These are phyloP conservation scores for Periconia sp. DNA, from an alignment of 2,329 filamentous ascomycete genomes.

Conservation along the genomic window DNA sequence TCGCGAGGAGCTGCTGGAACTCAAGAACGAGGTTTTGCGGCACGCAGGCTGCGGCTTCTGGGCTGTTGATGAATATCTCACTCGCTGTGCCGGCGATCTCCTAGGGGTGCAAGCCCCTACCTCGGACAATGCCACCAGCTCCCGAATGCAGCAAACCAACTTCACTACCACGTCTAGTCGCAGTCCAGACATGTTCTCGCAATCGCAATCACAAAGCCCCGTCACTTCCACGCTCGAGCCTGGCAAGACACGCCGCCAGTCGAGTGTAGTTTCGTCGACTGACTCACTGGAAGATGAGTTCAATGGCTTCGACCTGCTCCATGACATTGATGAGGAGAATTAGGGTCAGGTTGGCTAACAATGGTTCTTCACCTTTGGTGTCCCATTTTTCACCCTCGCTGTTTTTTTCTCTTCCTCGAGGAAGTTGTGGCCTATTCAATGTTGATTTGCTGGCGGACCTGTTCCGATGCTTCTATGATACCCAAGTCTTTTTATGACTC, in stretches of 20 bases:
- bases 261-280: constrained; percentile 16
- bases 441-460: not conserved
- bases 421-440: not conserved
- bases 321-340: constrained; percentile 32
- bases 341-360: not conserved
- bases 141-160: constrained; percentile 1
- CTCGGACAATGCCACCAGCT: not conserved
- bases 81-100: constrained; percentile 37
- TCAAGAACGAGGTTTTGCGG: constrained; percentile 41
- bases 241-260: constrained; percentile 7
- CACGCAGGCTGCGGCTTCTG: constrained; percentile 42
- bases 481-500: not conserved
- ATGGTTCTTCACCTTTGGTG: not conserved
- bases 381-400: not conserved
- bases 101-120: constrained; percentile 27
- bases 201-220: constrained; percentile 8
- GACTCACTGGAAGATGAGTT: constrained; percentile 24
- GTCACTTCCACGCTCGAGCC: constrained; percentile 2
- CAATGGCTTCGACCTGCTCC: constrained; percentile 35
- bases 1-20: constrained; percentile 37
- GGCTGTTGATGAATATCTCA: constrained; percentile 42
- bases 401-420: not conserved
- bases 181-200: not conserved
- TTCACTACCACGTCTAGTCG: not conserved
- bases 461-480: constrained; percentile 3